A percentile compares a stretch with the other conserved stretches of the same genome.
These are phyloP conservation scores for Viridothelium virens DNA, from an alignment of 495 filamentous ascomycete species.

Conservation along the genomic window DNA sequence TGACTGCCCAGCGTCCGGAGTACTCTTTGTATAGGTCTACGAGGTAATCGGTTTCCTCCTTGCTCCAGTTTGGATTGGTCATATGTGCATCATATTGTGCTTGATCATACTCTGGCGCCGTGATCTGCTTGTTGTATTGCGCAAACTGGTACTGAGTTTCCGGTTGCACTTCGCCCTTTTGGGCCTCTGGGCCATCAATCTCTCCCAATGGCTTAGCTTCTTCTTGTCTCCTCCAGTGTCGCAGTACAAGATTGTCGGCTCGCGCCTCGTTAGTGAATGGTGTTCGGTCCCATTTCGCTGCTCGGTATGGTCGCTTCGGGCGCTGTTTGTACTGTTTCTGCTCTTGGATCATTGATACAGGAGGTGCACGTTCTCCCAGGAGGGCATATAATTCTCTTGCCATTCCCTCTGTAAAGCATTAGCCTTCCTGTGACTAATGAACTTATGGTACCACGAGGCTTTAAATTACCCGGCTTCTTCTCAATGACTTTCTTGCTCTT, in stretches of 20 bases:
- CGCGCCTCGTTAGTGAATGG: conserved; percentile 14
- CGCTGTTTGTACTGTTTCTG: conserved; percentile 9
- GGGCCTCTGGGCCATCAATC: not conserved
- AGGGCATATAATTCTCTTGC: conserved; percentile 11
- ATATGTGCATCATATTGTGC: conserved; percentile 76
- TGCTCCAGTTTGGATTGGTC: conserved; percentile 69
- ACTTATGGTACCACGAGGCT: not conserved
- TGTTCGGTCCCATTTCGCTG: conserved; percentile 5
- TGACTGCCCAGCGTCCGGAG: conserved; percentile 82
- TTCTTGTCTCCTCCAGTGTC: conserved; percentile 14
- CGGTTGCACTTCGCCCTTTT: conserved; percentile 2
- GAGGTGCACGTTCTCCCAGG: conserved; percentile 13
- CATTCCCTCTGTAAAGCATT: conserved; percentile 8
- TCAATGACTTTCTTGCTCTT: conserved; percentile 72
- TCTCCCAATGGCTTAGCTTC: conserved; percentile 12
- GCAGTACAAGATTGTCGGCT: conserved; percentile 2
- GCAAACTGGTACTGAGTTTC: conserved; percentile 40
- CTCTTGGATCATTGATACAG: conserved; percentile 12
- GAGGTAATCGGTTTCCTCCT: conserved; percentile 88
- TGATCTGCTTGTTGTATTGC: conserved; percentile 75
- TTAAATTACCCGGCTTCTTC: conserved; percentile 30
- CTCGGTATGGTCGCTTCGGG: conserved; percentile 12
- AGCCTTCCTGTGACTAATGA: not conserved
- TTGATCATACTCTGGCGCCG: conserved; percentile 69
- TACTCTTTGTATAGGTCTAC: conserved; percentile 64